These are phyloP conservation scores for Aureobasidium sp. DNA, from an alignment of 2,329 filamentous ascomycete genomes.

Conservation along the genomic window DNA sequence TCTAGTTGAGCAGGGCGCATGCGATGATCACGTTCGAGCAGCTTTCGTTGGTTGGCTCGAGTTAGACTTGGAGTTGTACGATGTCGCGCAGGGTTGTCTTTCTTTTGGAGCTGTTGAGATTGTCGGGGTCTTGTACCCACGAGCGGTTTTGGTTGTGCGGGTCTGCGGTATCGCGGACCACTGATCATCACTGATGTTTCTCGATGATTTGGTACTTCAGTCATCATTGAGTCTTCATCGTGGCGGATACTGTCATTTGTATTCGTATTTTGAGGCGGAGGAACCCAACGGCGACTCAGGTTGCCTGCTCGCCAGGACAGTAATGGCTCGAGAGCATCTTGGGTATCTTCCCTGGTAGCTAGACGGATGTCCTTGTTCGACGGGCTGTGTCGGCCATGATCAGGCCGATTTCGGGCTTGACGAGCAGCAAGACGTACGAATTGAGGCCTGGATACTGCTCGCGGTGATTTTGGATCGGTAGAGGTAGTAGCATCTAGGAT, in stretches of 20 bases:
- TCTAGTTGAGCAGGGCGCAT: slow-evolving; percentile 13
- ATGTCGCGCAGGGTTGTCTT: not conserved
- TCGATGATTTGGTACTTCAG: not conserved
- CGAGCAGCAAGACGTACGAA: slow-evolving; percentile 52
- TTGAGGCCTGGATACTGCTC: slow-evolving; percentile 36
- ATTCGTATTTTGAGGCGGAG: not conserved
- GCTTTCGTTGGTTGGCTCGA: not conserved
- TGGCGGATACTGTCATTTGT: not conserved
- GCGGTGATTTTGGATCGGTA: slow-evolving; percentile 28
- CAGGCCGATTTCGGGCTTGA: slow-evolving; percentile 40
- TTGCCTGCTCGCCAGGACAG: slow-evolving; percentile 45
- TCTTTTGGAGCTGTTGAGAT: not conserved
- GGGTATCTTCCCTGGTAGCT: slow-evolving; percentile 46
- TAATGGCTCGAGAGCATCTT: slow-evolving; percentile 46
- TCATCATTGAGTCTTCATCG: too few relatives aligned
- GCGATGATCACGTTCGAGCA: slow-evolving; percentile 5
- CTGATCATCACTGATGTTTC: not conserved
- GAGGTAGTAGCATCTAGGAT: slow-evolving; percentile 42
- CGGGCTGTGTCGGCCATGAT: slow-evolving; percentile 46
- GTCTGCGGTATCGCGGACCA: not conserved
- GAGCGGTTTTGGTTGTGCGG: not conserved
- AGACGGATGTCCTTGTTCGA: slow-evolving; percentile 46
- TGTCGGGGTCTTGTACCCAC: not conserved
- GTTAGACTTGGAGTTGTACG: not conserved
- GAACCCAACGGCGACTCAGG: slow-evolving; percentile 21